Percentiles rank a stretch among this genome's conserved stretches.
Evolutionary conservation across 148 eudicot genomes (phyloP).

Genomic region (Simmondsia chinensis): DNA sequence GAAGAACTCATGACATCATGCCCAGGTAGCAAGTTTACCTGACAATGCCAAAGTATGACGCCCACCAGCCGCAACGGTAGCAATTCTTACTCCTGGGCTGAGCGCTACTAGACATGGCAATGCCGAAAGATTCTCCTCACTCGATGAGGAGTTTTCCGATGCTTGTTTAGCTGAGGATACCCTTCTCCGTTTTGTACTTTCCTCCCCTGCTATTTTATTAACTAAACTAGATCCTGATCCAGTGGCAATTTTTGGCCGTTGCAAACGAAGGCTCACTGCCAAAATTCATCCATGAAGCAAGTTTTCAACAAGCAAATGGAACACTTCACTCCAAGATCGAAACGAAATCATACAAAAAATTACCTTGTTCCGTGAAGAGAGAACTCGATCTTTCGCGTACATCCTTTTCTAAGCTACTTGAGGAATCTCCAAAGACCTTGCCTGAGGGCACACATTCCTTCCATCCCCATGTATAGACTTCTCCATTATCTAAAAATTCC

Average conservation of each 20-base stretch:
- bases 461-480: conserved; percentile 99
- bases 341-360: conserved; percentile 7
- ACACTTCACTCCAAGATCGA: not conserved
- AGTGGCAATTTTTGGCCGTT: conserved; percentile 45
- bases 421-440: conserved; percentile 60
- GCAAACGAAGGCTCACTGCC: conserved; percentile 70
- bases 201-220: conserved; percentile 54
- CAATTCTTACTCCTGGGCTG: conserved; percentile 72
- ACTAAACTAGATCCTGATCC: conserved; percentile 36
- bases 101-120: conserved; percentile 77
- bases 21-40: conserved; percentile 32
- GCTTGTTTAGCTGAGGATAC: conserved; percentile 63
- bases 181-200: conserved; percentile 69
- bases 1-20: not conserved
- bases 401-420: conserved; percentile 49
- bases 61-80: conserved; percentile 94
- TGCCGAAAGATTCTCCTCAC: conserved; percentile 70
- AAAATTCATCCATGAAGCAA: conserved; percentile 23
- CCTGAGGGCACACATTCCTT: conserved; percentile 96
- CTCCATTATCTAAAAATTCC: conserved; percentile 48
- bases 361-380: conserved; percentile 59
- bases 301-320: conserved; percentile 13
- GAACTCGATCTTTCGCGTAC: conserved; percentile 28
- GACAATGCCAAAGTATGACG: conserved; percentile 89
- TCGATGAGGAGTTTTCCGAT: conserved; percentile 55